These are phyloP conservation scores for Tetrahymena thermophila DNA, from an alignment of 73 alveolate species.

Conservation along the genomic window DNA sequence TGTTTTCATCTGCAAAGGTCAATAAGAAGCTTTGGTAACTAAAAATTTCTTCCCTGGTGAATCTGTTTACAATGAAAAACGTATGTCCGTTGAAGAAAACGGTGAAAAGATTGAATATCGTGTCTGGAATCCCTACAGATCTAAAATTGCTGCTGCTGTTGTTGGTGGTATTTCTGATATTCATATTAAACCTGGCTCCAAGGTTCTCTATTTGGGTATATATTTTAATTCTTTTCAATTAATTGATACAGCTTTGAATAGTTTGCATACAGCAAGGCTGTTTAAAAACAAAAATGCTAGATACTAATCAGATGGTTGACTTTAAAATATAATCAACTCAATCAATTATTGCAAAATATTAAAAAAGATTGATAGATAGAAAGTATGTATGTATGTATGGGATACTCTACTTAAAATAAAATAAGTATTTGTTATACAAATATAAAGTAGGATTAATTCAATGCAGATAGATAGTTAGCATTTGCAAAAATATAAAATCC, in stretches of 20 bases:
- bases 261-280: background rate
- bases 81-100: conserved; percentile 74
- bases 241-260: background rate
- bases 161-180: conserved; percentile 91
- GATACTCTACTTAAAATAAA: background rate
- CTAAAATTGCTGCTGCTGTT: conserved; percentile 98
- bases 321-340: background rate
- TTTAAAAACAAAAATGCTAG: background rate
- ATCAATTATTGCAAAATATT: background rate
- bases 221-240: background rate
- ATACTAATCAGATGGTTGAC: background rate
- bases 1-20: conserved; percentile 72
- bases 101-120: conserved; percentile 94
- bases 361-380: background rate
- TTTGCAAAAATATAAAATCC: too few species aligned
- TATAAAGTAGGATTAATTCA: background rate
- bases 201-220: conserved; percentile 70
- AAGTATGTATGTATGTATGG: background rate
- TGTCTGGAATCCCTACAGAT: conserved; percentile 99
- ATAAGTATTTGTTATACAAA: background rate
- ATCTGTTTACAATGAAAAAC: conserved; percentile 81
- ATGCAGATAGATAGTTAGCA: too few species aligned
- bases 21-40: conserved; percentile 92
- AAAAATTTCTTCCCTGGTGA: conserved; percentile 94
- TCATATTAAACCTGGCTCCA: conserved; percentile 97